A percentile compares a stretch with the other conserved stretches of the same genome.
Conservation (phyloP, 306 rosid species). For the Begonia loranthoides region DNA sequence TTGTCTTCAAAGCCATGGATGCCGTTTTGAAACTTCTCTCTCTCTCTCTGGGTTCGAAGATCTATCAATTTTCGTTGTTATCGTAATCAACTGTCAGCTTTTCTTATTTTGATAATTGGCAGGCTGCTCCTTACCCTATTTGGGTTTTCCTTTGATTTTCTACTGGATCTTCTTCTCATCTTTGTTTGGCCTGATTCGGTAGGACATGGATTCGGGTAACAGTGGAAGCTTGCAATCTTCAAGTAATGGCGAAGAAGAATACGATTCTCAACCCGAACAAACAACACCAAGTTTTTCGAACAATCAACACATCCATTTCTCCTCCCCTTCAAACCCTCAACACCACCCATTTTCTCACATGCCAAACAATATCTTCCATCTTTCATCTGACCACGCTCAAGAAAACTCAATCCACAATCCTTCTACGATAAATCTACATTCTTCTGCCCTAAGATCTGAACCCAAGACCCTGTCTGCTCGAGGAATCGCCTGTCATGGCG, state of each 20-base stretch:
- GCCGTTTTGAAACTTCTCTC: conserved; percentile 25
- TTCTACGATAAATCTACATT: conserved; percentile 28
- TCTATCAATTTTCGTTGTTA: not conserved
- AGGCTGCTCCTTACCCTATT: not conserved
- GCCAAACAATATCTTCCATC: too few species aligned
- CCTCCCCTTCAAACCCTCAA: conserved; percentile 13
- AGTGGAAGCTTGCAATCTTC: conserved; percentile 81
- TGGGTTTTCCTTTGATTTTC: too few species aligned
- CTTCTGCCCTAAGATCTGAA: conserved; percentile 24
- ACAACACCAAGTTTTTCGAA: conserved; percentile 21
- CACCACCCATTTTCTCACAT: conserved; percentile 17
- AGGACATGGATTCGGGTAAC: conserved; percentile 63
- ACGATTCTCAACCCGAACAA: conserved; percentile 38
- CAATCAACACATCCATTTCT: conserved; percentile 7
- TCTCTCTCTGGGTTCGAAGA: conserved; percentile 7
- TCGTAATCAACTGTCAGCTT: too few species aligned
- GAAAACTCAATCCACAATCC: conserved; percentile 22
- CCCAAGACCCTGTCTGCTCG: conserved; percentile 9
- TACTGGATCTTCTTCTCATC: too few species aligned
- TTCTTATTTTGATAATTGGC: not conserved
- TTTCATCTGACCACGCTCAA: conserved; percentile 20
- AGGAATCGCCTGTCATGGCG: not conserved
- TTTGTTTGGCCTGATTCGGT: conserved; percentile 20
- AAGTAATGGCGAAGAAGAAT: conserved; percentile 73
- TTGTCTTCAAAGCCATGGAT: too few species aligned